Evolutionary conservation across 2,329 filamentous ascomycete species (phyloP), one percentile per base, ranked within the genome.

Genomic region (Keithomyces neogunnii): DNA sequence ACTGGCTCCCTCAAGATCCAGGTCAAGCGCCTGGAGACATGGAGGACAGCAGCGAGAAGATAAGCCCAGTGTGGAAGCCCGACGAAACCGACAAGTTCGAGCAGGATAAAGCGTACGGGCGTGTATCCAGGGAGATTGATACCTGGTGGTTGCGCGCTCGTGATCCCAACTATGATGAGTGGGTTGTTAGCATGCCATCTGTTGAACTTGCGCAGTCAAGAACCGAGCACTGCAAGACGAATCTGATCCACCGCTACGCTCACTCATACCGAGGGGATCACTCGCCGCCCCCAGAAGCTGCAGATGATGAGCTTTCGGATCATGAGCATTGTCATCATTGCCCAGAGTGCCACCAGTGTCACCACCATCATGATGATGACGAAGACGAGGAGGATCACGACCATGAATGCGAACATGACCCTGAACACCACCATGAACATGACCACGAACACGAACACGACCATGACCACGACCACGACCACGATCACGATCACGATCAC

Each of bases 111-210:
- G 67, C 70, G 8, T 84, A 84, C 56, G 79, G 79, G 1, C 74
- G 78, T 38, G 81, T 85, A 0, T 85, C 82, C 1, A 72, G 80
- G 55, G 82, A 85, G 62, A 76, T 85, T 48, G 82, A 85, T 60
- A 74, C 73, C 2, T 85, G 82, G 82, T 85, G 82, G 81, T 71
- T 80, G 44, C 74, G 73, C 46, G 78, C 78, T 42, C 73, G 80
- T 40, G 78, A 84, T 54, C 76, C 77, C 2, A 84, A 84, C 58
- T 77, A 77, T 53, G 77, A 80, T 40, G 74, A 76, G 28, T 82
- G 78, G 75, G 73, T 76, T 32, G 72, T 80, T 0, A 70, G 70
- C 1, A 83, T 84, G 77, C 80, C 80, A 3, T 75, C 78, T 2
- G 75, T 83, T 19, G 78, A 82, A 52, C 76, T 78, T 56, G 81